phyloP scores from a whole-genome alignment of 2,329 filamentous ascomycete genomes.

The Colletotrichum chlorophyti region DNA sequence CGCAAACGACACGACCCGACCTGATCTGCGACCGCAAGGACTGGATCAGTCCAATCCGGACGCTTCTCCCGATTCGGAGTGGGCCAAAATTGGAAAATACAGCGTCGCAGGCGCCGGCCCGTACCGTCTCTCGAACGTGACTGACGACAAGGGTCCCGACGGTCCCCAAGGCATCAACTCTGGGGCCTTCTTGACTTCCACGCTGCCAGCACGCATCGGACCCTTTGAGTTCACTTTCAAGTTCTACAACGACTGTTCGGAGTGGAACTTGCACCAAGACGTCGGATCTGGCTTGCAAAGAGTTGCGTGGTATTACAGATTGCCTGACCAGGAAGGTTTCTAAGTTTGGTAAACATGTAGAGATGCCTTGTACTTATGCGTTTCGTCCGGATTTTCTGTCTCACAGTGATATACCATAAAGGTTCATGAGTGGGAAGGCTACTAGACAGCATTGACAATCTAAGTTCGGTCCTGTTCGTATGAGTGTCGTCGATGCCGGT shows the following conservation, averaged over 20 bases:
- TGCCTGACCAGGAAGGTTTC: background rate
- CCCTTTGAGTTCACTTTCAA: conserved; percentile 8
- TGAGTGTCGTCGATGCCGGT: too few relatives aligned
- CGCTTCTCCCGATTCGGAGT: conserved; percentile 5
- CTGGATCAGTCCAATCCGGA: conserved; percentile 2
- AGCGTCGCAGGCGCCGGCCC: background rate
- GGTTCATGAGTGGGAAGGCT: too few relatives aligned
- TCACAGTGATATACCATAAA: too few relatives aligned
- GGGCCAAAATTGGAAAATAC: conserved; percentile 12
- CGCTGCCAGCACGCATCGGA: background rate
- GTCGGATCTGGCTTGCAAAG: background rate
- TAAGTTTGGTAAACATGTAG: too few relatives aligned
- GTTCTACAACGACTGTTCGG: conserved; percentile 2
- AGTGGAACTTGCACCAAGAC: conserved; percentile 8
- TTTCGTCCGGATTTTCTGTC: too few relatives aligned
- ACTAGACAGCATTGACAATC: too few relatives aligned
- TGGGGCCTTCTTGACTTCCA: conserved; percentile 5
- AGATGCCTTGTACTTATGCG: too few relatives aligned
- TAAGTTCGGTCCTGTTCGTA: too few relatives aligned
- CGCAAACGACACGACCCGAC: conserved; percentile 8
- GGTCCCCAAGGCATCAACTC: background rate
- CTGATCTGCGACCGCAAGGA: background rate
- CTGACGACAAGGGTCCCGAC: background rate
- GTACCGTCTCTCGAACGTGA: conserved; percentile 1
- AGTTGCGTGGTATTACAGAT: conserved; percentile 11